These are phyloP conservation scores for Zygosaccharomyces sapae DNA, from an alignment of 1,139 yeast species.

Conservation along the genomic window DNA sequence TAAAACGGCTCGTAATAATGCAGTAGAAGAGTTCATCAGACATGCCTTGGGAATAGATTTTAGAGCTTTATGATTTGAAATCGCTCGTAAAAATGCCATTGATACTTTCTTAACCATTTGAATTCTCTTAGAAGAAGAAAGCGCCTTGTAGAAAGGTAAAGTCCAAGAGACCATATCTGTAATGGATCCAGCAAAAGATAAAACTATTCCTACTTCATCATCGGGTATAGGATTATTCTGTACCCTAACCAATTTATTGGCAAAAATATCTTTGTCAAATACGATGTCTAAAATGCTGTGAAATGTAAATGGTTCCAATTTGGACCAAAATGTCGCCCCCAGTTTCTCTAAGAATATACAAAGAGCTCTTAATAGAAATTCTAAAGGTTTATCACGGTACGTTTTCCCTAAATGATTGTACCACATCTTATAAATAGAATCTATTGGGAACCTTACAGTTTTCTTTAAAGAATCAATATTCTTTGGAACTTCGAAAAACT, in stretches of 20 bases:
- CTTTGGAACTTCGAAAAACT: conserved; percentile 42
- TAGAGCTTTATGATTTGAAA: conserved; percentile 27
- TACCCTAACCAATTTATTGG: conserved; percentile 23
- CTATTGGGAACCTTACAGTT: conserved; percentile 40
- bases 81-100: conserved; percentile 31
- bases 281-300: conserved; percentile 54
- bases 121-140: conserved; percentile 33
- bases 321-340: conserved; percentile 48
- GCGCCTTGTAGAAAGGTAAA: conserved; percentile 33
- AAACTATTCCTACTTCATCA: conserved; percentile 34
- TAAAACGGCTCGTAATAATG: conserved; percentile 31
- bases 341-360: conserved; percentile 41
- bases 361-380: conserved; percentile 49
- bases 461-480: conserved; percentile 45
- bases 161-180: conserved; percentile 38
- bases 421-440: conserved; percentile 45
- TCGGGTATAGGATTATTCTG: conserved; percentile 30
- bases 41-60: conserved; percentile 34
- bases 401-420: conserved; percentile 42
- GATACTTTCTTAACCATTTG: conserved; percentile 37
- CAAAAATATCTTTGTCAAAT: conserved; percentile 29
- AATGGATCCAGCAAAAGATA: conserved; percentile 28
- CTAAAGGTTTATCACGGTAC: conserved; percentile 52
- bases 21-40: conserved; percentile 35
- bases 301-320: conserved; percentile 48